phyloP scores from a whole-genome alignment of 2,329 filamentous ascomycete genomes.

The Bipolaris sorokiniana region DNA sequence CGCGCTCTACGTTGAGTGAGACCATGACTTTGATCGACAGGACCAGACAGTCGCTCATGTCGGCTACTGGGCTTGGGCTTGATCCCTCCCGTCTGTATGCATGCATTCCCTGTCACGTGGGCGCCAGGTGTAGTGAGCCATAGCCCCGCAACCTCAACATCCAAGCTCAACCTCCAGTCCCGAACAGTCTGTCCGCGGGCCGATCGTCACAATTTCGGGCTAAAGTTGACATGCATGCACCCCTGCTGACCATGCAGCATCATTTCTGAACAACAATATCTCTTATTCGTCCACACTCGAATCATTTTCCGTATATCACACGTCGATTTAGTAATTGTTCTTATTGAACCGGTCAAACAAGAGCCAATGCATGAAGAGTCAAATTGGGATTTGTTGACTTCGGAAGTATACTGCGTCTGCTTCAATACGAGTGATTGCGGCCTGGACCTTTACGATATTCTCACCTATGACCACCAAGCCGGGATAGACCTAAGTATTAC shows the following conservation, averaged over 20 bases:
- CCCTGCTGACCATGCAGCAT: not conserved
- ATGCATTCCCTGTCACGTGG: conserved; percentile 8
- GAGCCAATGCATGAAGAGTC: not conserved
- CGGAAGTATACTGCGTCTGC: not conserved
- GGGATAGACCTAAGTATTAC: not conserved
- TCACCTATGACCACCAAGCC: not conserved
- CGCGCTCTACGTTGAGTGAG: not conserved
- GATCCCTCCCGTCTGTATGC: not conserved
- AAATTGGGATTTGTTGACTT: not conserved
- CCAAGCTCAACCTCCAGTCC: conserved; percentile 3
- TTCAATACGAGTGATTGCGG: not conserved
- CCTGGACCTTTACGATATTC: not conserved
- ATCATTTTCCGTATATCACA: not conserved
- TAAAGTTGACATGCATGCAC: conserved; percentile 5
- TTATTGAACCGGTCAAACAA: not conserved
- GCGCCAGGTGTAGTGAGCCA: not conserved
- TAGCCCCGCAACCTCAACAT: not conserved
- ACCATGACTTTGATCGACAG: not conserved
- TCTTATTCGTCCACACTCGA: conserved; percentile 1
- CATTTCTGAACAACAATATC: not conserved
- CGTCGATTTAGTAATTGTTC: not conserved
- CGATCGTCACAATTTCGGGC: not conserved
- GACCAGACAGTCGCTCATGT: not conserved
- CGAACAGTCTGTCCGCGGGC: not conserved
- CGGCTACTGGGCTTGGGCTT: not conserved